Percentiles rank a stretch among this genome's conserved stretches.
Evolutionary conservation across 139 green algal genomes (phyloP).

Genomic region (Ettlia oleoabundans): DNA sequence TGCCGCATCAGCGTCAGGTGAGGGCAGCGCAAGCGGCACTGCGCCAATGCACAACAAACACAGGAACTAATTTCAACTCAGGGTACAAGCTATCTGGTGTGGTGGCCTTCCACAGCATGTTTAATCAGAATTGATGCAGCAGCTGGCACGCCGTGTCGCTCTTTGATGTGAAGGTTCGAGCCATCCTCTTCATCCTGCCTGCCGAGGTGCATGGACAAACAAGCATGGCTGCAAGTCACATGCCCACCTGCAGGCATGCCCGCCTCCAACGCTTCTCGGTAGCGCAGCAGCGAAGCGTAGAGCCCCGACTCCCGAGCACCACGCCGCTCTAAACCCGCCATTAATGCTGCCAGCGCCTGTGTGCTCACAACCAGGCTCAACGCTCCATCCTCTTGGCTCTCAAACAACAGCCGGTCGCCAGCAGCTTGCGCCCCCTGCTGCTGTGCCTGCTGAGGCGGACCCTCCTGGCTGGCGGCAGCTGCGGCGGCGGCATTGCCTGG

Average conservation of each 20-base stretch:
- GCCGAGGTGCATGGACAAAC: not conserved
- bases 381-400: constrained; percentile 46
- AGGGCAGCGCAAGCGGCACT: not conserved
- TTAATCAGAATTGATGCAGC: no score
- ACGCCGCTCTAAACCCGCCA: constrained; percentile 55
- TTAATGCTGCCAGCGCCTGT: constrained; percentile 60
- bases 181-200: no score
- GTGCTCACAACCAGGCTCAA: constrained; percentile 52
- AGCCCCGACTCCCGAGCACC: constrained; percentile 64
- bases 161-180: no score
- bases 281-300: constrained; percentile 45
- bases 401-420: constrained; percentile 35
- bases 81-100: no score
- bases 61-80: no score
- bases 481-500: not conserved
- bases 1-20: not conserved
- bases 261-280: constrained; percentile 17
- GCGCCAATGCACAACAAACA: no score
- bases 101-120: no score
- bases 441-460: not conserved
- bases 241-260: constrained; percentile 58
- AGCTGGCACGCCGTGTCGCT: no score
- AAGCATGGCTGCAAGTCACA: not conserved
- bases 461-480: not conserved
- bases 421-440: not conserved